Evolutionary conservation across 164 flowering plant species (phyloP), one percentile per base, ranked within the genome.

Genomic region (Stephania japonica): DNA sequence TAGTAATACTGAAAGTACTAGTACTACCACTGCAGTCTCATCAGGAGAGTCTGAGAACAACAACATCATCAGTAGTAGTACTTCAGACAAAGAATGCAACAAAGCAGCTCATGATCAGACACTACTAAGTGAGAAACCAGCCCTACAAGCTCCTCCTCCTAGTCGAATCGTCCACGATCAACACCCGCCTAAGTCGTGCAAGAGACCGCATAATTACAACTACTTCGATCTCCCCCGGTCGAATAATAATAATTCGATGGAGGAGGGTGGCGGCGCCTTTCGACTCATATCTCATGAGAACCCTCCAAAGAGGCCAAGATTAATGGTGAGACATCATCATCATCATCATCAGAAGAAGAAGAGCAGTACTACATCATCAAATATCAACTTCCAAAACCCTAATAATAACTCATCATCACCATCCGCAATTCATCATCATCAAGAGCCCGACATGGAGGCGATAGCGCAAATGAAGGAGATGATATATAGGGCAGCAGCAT

Each of bases 401-500:
- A 82, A 79, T 32, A 78, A 87, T 42, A 80, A 86, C 1, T 14
- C 38, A 32, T 32, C 38, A 32, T 1, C 38, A 32, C 38, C 38
- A 32, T 32, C 38, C 2, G 38, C 38, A 32, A 32, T 32, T 32
- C 38, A 1, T 7, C 83, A 83, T 32, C 38, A 1, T 7, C 83
- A 83, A 18, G 92, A 89, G 75, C 88, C 93, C 0, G 99, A 92
- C 74, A 76, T 87, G 0, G 99, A 94, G 74, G 93, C 92, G 21
- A 87, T 91, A 24, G 93, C 93, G 18, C 91, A 91, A 4, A 90
- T 92, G 98, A 95, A 95, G 82, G 98, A 92, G 75, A 88, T 92
- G 91, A 89, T 95, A 0, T 95, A 92, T 72, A 76, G 90, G 19
- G 98, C 97, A 0, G 98, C 98, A 23, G 96, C 87, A 0, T 88